phyloP scores from a whole-genome alignment of 2,329 filamentous ascomycete genomes.

The Sarocladium kiliense region DNA sequence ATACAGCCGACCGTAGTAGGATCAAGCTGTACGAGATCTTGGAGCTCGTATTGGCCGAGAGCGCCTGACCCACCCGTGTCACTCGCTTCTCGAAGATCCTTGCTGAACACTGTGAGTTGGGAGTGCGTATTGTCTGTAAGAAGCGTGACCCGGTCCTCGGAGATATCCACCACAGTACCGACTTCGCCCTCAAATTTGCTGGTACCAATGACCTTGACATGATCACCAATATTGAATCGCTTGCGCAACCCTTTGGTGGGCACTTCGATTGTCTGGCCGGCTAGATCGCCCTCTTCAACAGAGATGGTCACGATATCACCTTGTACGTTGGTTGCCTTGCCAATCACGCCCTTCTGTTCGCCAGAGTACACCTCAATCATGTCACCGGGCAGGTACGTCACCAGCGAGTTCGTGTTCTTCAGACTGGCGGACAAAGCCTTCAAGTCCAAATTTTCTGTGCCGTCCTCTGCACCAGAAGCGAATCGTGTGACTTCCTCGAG shows the following conservation, averaged over 20 bases:
- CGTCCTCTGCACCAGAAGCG: constrained; percentile 81
- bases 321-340: constrained; percentile 79
- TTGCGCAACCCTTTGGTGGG: constrained; percentile 90
- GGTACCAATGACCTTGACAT: constrained; percentile 97
- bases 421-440: constrained; percentile 85
- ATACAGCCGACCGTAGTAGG: constrained; percentile 88
- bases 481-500: constrained; percentile 96
- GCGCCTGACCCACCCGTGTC: constrained; percentile 83
- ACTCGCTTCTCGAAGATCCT: constrained; percentile 87
- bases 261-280: constrained; percentile 83
- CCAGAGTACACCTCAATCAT: constrained; percentile 95
- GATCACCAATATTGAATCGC: constrained; percentile 86
- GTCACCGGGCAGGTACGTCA: constrained; percentile 86
- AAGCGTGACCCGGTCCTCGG: constrained; percentile 86
- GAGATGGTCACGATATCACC: constrained; percentile 87
- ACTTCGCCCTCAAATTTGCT: constrained; percentile 93
- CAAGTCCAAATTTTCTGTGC: constrained; percentile 88
- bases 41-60: constrained; percentile 84
- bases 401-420: constrained; percentile 74
- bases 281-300: constrained; percentile 77
- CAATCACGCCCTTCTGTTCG: constrained; percentile 87
- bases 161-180: constrained; percentile 93
- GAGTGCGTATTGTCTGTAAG: constrained; percentile 88
- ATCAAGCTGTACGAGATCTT: constrained; percentile 92
- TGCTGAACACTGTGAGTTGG: constrained; percentile 97